Conservation (phyloP, 768 basidiomycete species). For the Boletus vinaceobasis region DNA sequence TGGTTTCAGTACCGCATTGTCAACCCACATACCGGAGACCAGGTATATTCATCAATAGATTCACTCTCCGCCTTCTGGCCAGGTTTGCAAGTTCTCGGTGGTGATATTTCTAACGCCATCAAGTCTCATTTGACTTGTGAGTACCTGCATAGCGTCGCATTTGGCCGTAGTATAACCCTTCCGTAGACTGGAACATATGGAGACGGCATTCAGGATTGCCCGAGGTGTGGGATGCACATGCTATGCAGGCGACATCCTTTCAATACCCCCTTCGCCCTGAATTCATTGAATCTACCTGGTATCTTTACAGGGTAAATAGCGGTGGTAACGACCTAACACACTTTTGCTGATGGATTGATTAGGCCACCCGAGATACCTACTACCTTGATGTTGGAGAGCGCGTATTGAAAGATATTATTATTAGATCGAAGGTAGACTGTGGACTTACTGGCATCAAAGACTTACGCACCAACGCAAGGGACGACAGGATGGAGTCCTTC, state of each 20-base stretch:
- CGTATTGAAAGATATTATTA: slow-evolving; percentile 69
- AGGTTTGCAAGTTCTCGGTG: slow-evolving; percentile 86
- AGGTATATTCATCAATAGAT: slow-evolving; percentile 78
- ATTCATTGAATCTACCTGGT: slow-evolving; percentile 96
- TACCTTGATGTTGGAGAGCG: slow-evolving; percentile 91
- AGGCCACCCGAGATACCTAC: slow-evolving; percentile 91
- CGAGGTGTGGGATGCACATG: slow-evolving; percentile 86
- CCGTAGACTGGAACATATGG: slow-evolving; percentile 90
- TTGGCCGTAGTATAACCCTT: background rate
- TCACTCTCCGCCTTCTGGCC: slow-evolving; percentile 97
- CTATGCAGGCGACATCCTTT: slow-evolving; percentile 63
- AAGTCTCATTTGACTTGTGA: slow-evolving; percentile 86
- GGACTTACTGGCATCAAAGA: slow-evolving; percentile 83
- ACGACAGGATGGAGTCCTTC: slow-evolving; percentile 98
- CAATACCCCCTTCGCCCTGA: slow-evolving; percentile 87
- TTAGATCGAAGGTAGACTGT: slow-evolving; percentile 78
- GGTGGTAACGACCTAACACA: background rate
- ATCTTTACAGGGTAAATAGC: slow-evolving; percentile 73
- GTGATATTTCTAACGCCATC: slow-evolving; percentile 86
- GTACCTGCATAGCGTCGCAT: slow-evolving; percentile 20
- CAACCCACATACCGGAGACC: slow-evolving; percentile 75
- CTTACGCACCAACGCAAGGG: slow-evolving; percentile 69
- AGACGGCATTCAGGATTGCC: slow-evolving; percentile 81
- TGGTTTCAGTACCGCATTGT: slow-evolving; percentile 72
- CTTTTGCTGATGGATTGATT: slow-evolving; percentile 4